Base-by-base conservation (phyloP, 2,329 filamentous ascomycete species). In the Phaeosphaeria sp. region DNA sequence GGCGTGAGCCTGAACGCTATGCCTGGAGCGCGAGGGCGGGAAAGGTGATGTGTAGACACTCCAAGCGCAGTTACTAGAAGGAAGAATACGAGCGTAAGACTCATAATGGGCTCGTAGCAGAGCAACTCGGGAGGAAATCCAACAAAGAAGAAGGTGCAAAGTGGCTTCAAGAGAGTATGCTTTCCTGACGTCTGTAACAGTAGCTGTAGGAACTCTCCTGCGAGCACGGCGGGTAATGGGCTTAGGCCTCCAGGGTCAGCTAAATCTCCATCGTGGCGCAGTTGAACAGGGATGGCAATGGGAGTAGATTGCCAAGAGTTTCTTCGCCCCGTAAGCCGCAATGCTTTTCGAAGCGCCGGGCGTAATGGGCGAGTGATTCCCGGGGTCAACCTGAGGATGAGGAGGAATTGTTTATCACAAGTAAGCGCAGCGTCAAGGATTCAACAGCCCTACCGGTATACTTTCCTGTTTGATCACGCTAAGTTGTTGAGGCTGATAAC, bases 1-100 rank as follows among this genome's bases (percentile, higher is more conserved):
- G 57, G 57, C 30, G 57, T 58, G 20, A 63, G 43, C 40, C 50
- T 45, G 40, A 63, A 63, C 4, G 57, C 57, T 11, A 60, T 48
- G 27, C 60, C 57, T 46, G 60, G 60, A 50, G 50, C 45, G 30
- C 39, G 24, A 18, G 45, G 47, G 55, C 57, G 52, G 40, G 27
- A 5, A 21, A 51, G 50, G 22, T 55, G 30, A 33, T 57, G 49
- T 53, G 56, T 54, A 21, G 51, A 44, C 40, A 56, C 44, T 17
- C 30, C 27, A 47, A 47, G 25, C 20, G 53, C 53, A 55, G 24
- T 17, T n/a, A 27, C 24, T n/a, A 47, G 21, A 47, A 47, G 20
- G 44, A 21, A 13, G 24, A 21, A 25, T 25, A 47, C 44, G 15
- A 24, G 21, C 30, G 6, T 36, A 36, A 36, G 30, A 36, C 30